A percentile compares a stretch with the other conserved stretches of the same genome.
Evolutionary conservation across 805 yeast species (phyloP).

Genomic region (Lipomyces yamanashiensis): DNA sequence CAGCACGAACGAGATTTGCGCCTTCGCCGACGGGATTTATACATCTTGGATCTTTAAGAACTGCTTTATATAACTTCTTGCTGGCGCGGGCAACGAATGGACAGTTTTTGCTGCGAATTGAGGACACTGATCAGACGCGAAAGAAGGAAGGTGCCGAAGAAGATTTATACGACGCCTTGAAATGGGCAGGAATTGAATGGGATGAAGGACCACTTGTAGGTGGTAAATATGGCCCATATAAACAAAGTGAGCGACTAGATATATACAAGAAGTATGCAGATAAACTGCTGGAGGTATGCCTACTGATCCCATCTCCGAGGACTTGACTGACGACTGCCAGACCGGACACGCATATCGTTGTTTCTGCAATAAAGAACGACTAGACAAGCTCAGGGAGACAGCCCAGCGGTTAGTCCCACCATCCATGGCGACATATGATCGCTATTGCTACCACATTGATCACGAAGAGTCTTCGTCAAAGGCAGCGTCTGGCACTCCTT

Average conservation of each 20-base stretch:
- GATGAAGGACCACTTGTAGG: slow-evolving; percentile 82
- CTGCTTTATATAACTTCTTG: slow-evolving; percentile 88
- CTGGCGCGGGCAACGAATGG: slow-evolving; percentile 82
- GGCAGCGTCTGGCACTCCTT: slow-evolving; percentile 47
- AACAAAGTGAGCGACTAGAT: slow-evolving; percentile 77
- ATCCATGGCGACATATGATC: slow-evolving; percentile 87
- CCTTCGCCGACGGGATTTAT: slow-evolving; percentile 97
- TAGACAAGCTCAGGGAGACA: slow-evolving; percentile 67
- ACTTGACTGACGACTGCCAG: slow-evolving; percentile 1
- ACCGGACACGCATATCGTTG: slow-evolving; percentile 83
- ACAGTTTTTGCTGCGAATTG: slow-evolving; percentile 77
- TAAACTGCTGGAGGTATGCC: slow-evolving; percentile 52
- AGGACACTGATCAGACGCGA: slow-evolving; percentile 80
- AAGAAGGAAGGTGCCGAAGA: slow-evolving; percentile 69
- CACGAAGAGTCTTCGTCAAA: slow-evolving; percentile 42
- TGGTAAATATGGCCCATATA: slow-evolving; percentile 70
- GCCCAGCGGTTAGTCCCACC: slow-evolving; percentile 83
- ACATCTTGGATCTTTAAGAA: slow-evolving; percentile 92
- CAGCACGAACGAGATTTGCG: slow-evolving; percentile 87
- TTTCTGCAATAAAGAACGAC: slow-evolving; percentile 79
- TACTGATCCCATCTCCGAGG: background rate
- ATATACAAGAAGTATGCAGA: slow-evolving; percentile 69
- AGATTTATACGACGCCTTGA: slow-evolving; percentile 71
- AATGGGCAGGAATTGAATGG: slow-evolving; percentile 73
- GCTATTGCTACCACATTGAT: slow-evolving; percentile 64